Evolutionary conservation across 2,329 filamentous ascomycete genomes (phyloP).

Genomic region (Corinectria fuckeliana): DNA sequence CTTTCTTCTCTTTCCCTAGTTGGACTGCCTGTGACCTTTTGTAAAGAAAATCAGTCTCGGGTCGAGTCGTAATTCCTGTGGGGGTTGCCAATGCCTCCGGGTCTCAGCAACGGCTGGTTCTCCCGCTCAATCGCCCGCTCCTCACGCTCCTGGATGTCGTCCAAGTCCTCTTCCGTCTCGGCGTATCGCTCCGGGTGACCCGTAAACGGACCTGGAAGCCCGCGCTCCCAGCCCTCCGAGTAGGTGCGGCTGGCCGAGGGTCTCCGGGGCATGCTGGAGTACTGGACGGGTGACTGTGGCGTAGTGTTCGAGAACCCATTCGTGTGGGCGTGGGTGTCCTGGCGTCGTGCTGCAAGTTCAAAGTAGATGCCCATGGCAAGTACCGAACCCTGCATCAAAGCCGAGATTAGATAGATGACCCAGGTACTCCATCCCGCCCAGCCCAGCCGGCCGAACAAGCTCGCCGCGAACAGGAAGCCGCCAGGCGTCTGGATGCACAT

Average conservation of each 20-base stretch:
- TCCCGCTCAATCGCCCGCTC: constrained; percentile 58
- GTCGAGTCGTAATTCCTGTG: constrained; percentile 48
- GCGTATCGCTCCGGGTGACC: constrained; percentile 60
- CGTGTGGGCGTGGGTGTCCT: constrained; percentile 31
- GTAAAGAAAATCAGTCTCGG: constrained; percentile 20
- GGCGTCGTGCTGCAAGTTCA: constrained; percentile 57
- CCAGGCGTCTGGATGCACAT: constrained; percentile 98
- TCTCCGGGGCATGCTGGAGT: constrained; percentile 39
- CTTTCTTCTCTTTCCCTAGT: neutral
- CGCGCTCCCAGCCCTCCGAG: constrained; percentile 59
- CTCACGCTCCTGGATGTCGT: constrained; percentile 57
- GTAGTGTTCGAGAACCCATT: constrained; percentile 33
- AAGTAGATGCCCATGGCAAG: constrained; percentile 83
- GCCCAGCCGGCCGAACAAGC: constrained; percentile 80
- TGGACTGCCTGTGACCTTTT: neutral
- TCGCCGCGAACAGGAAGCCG: constrained; percentile 86
- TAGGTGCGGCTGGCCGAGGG: constrained; percentile 52
- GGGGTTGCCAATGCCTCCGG: constrained; percentile 57
- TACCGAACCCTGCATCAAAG: constrained; percentile 81
- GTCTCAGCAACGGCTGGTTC: constrained; percentile 57
- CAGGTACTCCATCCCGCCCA: constrained; percentile 91
- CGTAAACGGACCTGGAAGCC: constrained; percentile 57
- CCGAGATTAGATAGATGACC: constrained; percentile 89
- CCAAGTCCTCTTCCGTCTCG: constrained; percentile 58
- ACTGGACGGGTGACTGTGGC: constrained; percentile 39